Evolutionary conservation across 345 rosid genomes (phyloP).

Genomic region (Zanthoxylum bungeanum): DNA sequence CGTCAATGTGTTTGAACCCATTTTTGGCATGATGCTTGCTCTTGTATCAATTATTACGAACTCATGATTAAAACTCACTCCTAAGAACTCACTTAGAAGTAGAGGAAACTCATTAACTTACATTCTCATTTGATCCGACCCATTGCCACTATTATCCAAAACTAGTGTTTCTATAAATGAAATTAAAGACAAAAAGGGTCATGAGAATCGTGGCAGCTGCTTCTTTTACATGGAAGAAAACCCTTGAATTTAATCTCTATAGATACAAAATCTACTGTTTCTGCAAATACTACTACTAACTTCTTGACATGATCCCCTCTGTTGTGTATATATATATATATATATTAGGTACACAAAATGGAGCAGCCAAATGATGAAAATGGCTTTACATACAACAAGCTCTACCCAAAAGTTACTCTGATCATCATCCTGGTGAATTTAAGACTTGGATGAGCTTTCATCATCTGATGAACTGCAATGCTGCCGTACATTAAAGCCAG

Average conservation of each 20-base stretch:
- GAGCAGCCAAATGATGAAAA: background rate
- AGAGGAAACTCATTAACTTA: too few species aligned
- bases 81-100: too few species aligned
- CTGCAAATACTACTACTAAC: background rate
- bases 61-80: too few species aligned
- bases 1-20: too few species aligned
- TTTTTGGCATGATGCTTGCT: too few species aligned
- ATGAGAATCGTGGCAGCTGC: background rate
- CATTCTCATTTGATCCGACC: background rate
- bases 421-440: background rate
- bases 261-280: background rate
- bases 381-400: background rate
- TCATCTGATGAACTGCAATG: constrained; percentile 38
- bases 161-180: too few species aligned
- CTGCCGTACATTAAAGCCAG: constrained; percentile 33
- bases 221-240: background rate
- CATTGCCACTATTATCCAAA: too few species aligned
- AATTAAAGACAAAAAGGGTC: too few species aligned
- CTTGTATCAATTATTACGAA: too few species aligned
- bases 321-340: background rate
- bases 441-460: constrained; percentile 28
- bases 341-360: constrained; percentile 4
- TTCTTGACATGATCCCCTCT: background rate
- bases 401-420: background rate
- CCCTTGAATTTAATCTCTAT: background rate